phyloP scores from a whole-genome alignment of 2,329 filamentous ascomycete species.

The Phyllosticta ampelicida region DNA sequence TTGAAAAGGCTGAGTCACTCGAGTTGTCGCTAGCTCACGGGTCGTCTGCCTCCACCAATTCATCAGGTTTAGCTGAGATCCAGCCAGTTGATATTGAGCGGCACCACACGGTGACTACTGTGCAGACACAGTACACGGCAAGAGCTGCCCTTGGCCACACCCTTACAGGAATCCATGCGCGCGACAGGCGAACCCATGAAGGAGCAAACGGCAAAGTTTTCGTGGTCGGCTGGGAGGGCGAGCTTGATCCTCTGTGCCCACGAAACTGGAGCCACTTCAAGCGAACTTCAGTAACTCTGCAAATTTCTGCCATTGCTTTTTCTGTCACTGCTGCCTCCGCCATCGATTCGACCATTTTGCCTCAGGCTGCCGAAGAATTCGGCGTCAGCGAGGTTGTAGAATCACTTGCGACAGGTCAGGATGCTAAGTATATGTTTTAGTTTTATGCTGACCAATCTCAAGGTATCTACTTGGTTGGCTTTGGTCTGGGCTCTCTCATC shows the following conservation, averaged over 20 bases:
- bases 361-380: slow-evolving; percentile 37
- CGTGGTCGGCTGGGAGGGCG: slow-evolving; percentile 28
- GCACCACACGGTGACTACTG: slow-evolving; percentile 16
- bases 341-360: slow-evolving; percentile 40
- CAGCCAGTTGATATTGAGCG: slow-evolving; percentile 13
- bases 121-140: slow-evolving; percentile 20
- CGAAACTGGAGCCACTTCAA: slow-evolving; percentile 25
- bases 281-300: slow-evolving; percentile 23
- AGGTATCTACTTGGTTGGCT: slow-evolving; percentile 26
- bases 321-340: slow-evolving; percentile 41
- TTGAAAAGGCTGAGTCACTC: slow-evolving; percentile 9
- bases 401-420: slow-evolving; percentile 36
- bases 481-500: slow-evolving; percentile 39
- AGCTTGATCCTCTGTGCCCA: slow-evolving; percentile 25
- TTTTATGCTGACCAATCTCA: background rate
- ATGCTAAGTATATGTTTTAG: slow-evolving; percentile 8
- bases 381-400: slow-evolving; percentile 42
- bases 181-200: slow-evolving; percentile 25
- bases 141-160: slow-evolving; percentile 24
- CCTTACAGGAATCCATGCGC: slow-evolving; percentile 28
- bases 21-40: background rate
- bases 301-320: slow-evolving; percentile 33
- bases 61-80: slow-evolving; percentile 10
- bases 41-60: slow-evolving; percentile 7
- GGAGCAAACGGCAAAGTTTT: slow-evolving; percentile 28